Evolutionary conservation across 2,329 filamentous ascomycete species (phyloP).

Genomic region (Chalara sp.): DNA sequence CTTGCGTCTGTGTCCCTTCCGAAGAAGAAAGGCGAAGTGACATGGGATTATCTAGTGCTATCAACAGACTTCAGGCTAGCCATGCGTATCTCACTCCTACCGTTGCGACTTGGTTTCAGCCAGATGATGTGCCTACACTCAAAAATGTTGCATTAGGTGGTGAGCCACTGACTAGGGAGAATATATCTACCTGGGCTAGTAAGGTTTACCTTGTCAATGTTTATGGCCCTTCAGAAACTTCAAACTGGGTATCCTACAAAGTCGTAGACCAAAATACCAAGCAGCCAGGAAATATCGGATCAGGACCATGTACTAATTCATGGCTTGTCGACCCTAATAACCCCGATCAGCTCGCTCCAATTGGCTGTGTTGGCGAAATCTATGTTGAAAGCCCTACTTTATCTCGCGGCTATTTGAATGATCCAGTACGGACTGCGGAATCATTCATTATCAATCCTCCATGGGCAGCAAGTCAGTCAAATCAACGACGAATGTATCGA

Average conservation of each 20-base stretch:
- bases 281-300: neutral
- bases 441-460: neutral
- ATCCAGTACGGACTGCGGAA: neutral
- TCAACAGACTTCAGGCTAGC: neutral
- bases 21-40: conserved; percentile 4
- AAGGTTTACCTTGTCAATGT: too few species aligned
- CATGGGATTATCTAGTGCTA: neutral
- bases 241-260: too few species aligned
- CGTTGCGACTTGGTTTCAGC: conserved; percentile 2
- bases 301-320: neutral
- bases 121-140: neutral
- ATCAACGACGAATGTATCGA: neutral
- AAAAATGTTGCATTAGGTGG: neutral
- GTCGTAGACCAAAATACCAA: too few species aligned
- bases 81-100: neutral
- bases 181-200: too few species aligned
- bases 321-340: neutral
- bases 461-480: neutral
- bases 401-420: neutral
- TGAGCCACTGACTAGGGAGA: too few species aligned
- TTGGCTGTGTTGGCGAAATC: neutral
- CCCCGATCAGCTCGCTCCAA: neutral
- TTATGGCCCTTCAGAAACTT: too few species aligned
- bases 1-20: conserved; percentile 9
- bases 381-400: neutral